Base-by-base conservation (phyloP, 192 early-diverging fungal species). In the Entomortierella chlamydospora region DNA sequence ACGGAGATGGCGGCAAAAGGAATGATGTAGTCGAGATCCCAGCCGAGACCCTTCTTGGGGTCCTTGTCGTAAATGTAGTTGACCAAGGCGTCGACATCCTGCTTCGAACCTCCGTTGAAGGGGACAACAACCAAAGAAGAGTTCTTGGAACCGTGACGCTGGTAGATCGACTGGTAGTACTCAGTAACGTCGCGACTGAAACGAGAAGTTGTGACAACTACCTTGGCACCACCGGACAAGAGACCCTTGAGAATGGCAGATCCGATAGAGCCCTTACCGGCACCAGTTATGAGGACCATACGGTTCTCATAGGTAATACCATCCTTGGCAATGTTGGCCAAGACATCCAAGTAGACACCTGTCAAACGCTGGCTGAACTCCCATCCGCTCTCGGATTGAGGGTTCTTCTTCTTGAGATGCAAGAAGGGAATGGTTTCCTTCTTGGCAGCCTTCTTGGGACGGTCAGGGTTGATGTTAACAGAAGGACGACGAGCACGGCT, bases 1-100 rank as follows among this genome's bases (percentile, higher is more conserved):
- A 93, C 95, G 23, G 95, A 88, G 59, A 98, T 94, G 43, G 96
- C 97, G 56, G 97, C 97, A 84, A 98, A 97, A 18, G 97, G 97
- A 69, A 97, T 86, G 64, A 98, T 87, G 82, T 89, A 95, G 85
- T 98, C 97, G 55, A 98, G 90, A 83, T 98, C 97, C 96, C 93
- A 96, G 53, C 87, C 87, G 6, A 99, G 87, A 29, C 95, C 95
- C 67, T 86, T 85, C 65, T 89, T 87, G 54, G 81, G 80, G 70
- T 91, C 91, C 58, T 83, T 84, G 59, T 89, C 86, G 82, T 97
- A 98, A 51, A 98, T 95, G 79, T 94, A 98, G 66, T 94, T 85
- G 55, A 97, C 87, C 15, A 98, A 82, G n/a, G 86, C 82, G 43
- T 86, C 81, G 8, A 93, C 87, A 82, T 98, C 97, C 82, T 94